These are phyloP conservation scores for Glycine tomentella DNA, from an alignment of 306 rosid genomes.

Conservation along the genomic window DNA sequence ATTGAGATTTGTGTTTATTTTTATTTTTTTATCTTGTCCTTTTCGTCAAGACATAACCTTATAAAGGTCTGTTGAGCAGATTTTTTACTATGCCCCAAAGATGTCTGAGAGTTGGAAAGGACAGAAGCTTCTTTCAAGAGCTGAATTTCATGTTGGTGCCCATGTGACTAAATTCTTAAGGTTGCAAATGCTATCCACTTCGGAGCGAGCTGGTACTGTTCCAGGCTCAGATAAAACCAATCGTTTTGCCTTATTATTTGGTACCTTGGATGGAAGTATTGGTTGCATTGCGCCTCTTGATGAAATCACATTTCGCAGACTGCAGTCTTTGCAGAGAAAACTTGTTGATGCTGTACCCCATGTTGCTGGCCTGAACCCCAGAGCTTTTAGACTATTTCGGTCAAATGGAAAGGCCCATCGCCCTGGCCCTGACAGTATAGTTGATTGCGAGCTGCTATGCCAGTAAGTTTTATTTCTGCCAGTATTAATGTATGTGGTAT, in stretches of 20 bases:
- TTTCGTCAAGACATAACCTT: not conserved
- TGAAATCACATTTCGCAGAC: slow-evolving; percentile 89
- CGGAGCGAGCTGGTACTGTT: slow-evolving; percentile 64
- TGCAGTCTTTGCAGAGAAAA: slow-evolving; percentile 90
- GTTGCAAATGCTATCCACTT: slow-evolving; percentile 88
- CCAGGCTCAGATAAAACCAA: slow-evolving; percentile 88
- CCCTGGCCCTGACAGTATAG: slow-evolving; percentile 92
- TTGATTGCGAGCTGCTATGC: slow-evolving; percentile 92
- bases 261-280: slow-evolving; percentile 91
- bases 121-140: slow-evolving; percentile 97
- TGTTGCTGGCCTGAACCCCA: slow-evolving; percentile 91
- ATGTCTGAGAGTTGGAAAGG: slow-evolving; percentile 99
- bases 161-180: slow-evolving; percentile 91
- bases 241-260: slow-evolving; percentile 87
- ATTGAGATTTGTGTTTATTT: not conserved
- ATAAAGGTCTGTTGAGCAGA: slow-evolving; percentile 59
- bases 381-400: slow-evolving; percentile 77
- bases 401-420: slow-evolving; percentile 92
- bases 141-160: slow-evolving; percentile 90
- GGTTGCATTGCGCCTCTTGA: slow-evolving; percentile 96
- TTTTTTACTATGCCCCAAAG: slow-evolving; percentile 95
- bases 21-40: no score
- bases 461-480: slow-evolving; percentile 69
- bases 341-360: slow-evolving; percentile 94
- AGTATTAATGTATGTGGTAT: slow-evolving; percentile 6